phyloP scores from a whole-genome alignment of 345 rosid genomes.

The Fremontodendron californicum region DNA sequence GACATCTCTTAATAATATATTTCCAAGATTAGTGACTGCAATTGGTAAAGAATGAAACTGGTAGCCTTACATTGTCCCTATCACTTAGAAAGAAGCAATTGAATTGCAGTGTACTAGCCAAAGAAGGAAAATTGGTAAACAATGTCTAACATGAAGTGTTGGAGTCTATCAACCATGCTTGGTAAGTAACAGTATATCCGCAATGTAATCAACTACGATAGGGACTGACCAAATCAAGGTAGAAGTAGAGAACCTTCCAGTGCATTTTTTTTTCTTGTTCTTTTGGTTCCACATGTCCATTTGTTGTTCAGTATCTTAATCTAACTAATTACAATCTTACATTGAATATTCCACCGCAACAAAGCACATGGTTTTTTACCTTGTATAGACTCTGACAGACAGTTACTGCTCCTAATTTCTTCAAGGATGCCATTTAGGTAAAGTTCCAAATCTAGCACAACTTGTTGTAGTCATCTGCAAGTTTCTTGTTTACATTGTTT shows the following conservation, averaged over 20 bases:
- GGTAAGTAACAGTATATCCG: not conserved
- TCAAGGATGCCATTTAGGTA: not conserved
- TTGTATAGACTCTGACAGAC: not conserved
- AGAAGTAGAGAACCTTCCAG: not conserved
- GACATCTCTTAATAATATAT: not conserved
- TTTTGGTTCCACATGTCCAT: not conserved
- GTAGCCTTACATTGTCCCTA: no score
- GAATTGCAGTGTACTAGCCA: not conserved
- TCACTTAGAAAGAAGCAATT: not conserved
- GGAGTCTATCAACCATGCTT: not conserved
- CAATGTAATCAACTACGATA: not conserved
- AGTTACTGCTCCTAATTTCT: no score
- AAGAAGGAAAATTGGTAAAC: not conserved
- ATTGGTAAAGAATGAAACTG: no score
- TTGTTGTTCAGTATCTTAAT: not conserved
- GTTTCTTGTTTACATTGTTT: not conserved
- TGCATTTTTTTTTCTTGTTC: not conserved
- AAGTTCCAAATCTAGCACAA: not conserved
- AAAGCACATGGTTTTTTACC: no score
- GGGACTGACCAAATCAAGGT: not conserved
- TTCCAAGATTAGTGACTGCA: not conserved
- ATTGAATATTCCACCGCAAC: not conserved
- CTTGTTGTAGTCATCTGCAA: not conserved
- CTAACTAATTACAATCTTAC: not conserved
- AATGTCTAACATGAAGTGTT: not conserved